A percentile compares a stretch with the other conserved stretches of the same genome.
Evolutionary conservation across 2,329 filamentous ascomycete species (phyloP).

Genomic region (Emericellopsis atlantica): DNA sequence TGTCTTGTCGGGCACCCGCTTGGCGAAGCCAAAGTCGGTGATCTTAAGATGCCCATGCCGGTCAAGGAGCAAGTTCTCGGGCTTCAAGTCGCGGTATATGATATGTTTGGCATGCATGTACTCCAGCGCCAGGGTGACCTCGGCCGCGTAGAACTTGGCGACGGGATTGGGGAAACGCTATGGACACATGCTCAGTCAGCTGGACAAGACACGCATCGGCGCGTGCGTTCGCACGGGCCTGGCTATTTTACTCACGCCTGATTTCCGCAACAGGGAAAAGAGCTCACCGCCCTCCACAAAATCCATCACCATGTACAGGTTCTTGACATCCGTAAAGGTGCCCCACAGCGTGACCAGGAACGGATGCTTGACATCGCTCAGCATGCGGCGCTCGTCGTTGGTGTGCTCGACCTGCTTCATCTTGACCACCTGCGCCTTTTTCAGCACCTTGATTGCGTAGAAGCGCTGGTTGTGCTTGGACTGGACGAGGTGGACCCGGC

Average conservation of each 20-base stretch:
- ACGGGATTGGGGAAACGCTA: conserved; percentile 97
- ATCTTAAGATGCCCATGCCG: conserved; percentile 93
- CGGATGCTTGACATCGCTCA: conserved; percentile 92
- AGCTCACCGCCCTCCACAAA: conserved; percentile 98
- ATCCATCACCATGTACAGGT: conserved; percentile 99
- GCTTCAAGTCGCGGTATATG: conserved; percentile 95
- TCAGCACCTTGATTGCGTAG: conserved; percentile 97
- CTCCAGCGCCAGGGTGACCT: conserved; percentile 89
- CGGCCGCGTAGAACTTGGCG: conserved; percentile 97
- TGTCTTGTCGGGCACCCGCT: conserved; percentile 95
- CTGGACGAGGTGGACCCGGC: conserved; percentile 89
- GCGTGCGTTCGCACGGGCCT: neutral
- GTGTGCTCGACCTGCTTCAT: conserved; percentile 99
- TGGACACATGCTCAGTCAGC: neutral
- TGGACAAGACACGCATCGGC: neutral
- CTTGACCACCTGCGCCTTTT: conserved; percentile 96
- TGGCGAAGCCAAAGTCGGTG: conserved; percentile 97
- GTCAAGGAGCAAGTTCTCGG: conserved; percentile 84
- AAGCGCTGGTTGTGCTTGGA: conserved; percentile 97
- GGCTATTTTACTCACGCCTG: conserved; percentile 48
- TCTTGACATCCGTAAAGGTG: conserved; percentile 90
- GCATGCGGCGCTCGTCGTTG: conserved; percentile 92
- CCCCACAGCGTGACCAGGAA: conserved; percentile 98
- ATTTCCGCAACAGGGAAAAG: conserved; percentile 90
- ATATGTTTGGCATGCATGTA: conserved; percentile 92